phyloP scores from a whole-genome alignment of 2,329 filamentous ascomycete species.

The Trichoderma arundinaceum region DNA sequence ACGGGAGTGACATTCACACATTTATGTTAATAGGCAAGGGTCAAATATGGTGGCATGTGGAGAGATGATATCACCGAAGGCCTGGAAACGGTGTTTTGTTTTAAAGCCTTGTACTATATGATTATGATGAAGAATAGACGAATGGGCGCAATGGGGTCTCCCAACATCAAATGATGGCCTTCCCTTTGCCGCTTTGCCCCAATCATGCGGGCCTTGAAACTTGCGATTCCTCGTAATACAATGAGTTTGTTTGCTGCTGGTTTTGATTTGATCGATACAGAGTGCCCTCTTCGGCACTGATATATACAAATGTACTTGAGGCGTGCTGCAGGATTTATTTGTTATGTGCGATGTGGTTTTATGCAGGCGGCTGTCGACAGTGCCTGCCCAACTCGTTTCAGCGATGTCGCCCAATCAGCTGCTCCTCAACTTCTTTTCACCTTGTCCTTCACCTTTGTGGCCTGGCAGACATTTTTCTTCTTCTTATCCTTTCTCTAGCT shows the following conservation, averaged over 20 bases:
- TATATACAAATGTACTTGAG: too few species aligned
- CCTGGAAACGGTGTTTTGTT: neutral
- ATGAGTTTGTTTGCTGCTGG: too few species aligned
- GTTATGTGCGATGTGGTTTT: neutral
- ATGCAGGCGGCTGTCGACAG: conserved; percentile 12
- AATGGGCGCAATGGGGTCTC: too few species aligned
- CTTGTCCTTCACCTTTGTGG: neutral
- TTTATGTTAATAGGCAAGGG: neutral
- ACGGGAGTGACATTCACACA: neutral
- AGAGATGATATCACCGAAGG: neutral
- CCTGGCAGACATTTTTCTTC: neutral
- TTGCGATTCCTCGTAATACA: too few species aligned
- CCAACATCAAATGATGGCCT: too few species aligned
- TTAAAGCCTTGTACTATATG: neutral
- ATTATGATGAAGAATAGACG: neutral
- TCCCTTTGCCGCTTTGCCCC: neutral
- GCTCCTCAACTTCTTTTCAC: neutral
- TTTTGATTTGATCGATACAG: too few species aligned
- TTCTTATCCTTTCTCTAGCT: too few species aligned
- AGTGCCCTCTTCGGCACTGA: too few species aligned
- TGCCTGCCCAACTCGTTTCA: conserved; percentile 11
- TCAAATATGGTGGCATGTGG: neutral
- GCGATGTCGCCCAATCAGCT: conserved; percentile 1
- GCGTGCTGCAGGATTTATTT: neutral
- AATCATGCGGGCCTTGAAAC: too few species aligned